Percentiles rank a stretch among this genome's conserved stretches.
Evolutionary conservation across 1,284 basidiomycete species (phyloP).

Genomic region (Trichosporon coremiiforme): DNA sequence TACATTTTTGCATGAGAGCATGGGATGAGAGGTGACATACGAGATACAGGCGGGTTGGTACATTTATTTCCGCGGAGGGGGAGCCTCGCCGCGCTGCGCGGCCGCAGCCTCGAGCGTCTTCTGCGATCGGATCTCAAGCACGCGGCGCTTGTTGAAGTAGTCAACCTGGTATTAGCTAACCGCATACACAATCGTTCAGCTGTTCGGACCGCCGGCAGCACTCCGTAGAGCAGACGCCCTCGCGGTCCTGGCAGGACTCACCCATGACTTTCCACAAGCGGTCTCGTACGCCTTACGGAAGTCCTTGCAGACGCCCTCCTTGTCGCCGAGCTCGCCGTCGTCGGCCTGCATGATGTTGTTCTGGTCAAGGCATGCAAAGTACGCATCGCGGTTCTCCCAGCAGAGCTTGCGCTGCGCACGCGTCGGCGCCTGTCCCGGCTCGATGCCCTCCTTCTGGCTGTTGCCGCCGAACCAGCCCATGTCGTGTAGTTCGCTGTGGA

Average conservation of each 20-base stretch:
- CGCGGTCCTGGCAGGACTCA: conserved; percentile 38
- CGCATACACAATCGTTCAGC: no score
- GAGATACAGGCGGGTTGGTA: conserved; percentile 22
- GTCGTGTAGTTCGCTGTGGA: background rate
- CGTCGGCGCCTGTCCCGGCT: conserved; percentile 45
- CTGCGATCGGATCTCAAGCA: conserved; percentile 54
- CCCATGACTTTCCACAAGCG: conserved; percentile 57
- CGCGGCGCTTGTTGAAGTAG: conserved; percentile 59
- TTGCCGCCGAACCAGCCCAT: conserved; percentile 21
- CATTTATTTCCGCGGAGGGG: conserved; percentile 17
- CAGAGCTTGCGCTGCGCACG: conserved; percentile 54
- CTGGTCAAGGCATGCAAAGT: conserved; percentile 56
- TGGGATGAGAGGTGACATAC: conserved; percentile 30
- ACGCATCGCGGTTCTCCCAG: conserved; percentile 56
- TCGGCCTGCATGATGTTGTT: conserved; percentile 47
- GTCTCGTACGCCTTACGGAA: conserved; percentile 50
- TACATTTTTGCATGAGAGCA: conserved; percentile 18
- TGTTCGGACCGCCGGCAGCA: no score
- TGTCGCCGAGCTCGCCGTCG: conserved; percentile 40
- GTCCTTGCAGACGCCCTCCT: conserved; percentile 40
- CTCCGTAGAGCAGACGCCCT: no score
- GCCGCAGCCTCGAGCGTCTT: conserved; percentile 53
- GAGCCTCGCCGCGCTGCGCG: conserved; percentile 36
- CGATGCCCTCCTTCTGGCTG: conserved; percentile 7
- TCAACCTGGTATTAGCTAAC: conserved; percentile 49